Evolutionary conservation across 306 rosid genomes (phyloP), one percentile per base, ranked within the genome.

Genomic region (Vigna radiata): DNA sequence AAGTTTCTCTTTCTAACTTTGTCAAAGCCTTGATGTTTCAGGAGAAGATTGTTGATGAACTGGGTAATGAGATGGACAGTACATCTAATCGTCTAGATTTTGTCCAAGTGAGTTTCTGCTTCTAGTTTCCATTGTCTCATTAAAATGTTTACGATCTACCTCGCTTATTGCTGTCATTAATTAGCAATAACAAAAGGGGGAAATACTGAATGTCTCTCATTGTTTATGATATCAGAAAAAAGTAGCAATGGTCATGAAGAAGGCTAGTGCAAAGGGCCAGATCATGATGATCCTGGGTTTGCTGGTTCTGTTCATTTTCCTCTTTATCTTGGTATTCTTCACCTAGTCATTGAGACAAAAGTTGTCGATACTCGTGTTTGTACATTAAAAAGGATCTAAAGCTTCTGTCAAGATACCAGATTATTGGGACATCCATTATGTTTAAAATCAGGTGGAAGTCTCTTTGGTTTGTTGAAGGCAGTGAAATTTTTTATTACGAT

Each of bases 11-110:
- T 61, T 68, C 62, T 77, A 58, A 62, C 66, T 70, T 44, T 67
- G 58, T 78, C 12, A 63, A 77, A 29, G 12, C 62, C 33, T 50
- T 76, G 70, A 41, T 85, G 52, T 74, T 87, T 43, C 96, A 96
- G 98, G 99, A 96, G 69, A 96, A 70, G 85, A 88, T 96, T 82
- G 15, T 93, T 14, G 99, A 89, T 70, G 98, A 96, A 4, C 88
- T 96, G 73, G 99, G 96, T 43, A 80, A 33, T 72, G 99, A 96
- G 81, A 89, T 96, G 98, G 99, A 95, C 80, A 77, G 94, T 80
- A 95, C 99, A 69, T 87, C 98, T 61, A 91, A 91, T 70, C 98
- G 99, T 62, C 89, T 96, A 18, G 97, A 96, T 87, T 96, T 96
- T 79, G 98, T 96, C 76, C 99, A 96, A 88, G 99, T 96, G 80